Percentiles rank a stretch among this genome's conserved stretches.
phyloP scores from a whole-genome alignment of 1,139 yeast species.

The Debaryomyces subglobosus region DNA sequence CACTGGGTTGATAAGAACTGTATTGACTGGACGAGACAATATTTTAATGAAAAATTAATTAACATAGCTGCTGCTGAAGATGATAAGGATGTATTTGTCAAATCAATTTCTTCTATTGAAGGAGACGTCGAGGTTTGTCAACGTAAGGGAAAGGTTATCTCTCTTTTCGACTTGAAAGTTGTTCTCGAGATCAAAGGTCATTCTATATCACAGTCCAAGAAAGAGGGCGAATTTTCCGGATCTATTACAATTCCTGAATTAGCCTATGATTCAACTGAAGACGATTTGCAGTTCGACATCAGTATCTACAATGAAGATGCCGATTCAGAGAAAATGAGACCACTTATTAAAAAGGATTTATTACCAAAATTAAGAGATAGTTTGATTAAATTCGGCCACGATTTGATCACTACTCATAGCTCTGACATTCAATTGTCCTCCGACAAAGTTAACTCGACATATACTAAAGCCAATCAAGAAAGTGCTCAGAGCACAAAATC shows the following conservation, averaged over 20 bases:
- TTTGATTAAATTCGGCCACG: constrained; percentile 71
- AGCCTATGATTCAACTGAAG: constrained; percentile 88
- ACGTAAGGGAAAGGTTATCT: constrained; percentile 94
- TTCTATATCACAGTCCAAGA: constrained; percentile 22
- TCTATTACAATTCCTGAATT: constrained; percentile 85
- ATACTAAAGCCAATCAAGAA: constrained; percentile 66
- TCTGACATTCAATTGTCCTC: constrained; percentile 79
- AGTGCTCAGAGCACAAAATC: constrained; percentile 21
- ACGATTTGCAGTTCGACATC: constrained; percentile 83
- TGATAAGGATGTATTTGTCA: constrained; percentile 45
- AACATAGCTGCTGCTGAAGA: constrained; percentile 48
- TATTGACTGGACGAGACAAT: constrained; percentile 82
- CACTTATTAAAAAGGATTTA: constrained; percentile 58
- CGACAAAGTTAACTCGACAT: constrained; percentile 66
- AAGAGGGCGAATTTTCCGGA: constrained; percentile 55
- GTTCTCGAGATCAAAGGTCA: constrained; percentile 62
- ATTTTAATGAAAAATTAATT: constrained; percentile 63
- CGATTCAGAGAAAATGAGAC: constrained; percentile 53
- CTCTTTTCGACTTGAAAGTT: constrained; percentile 79
- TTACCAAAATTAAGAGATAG: constrained; percentile 68
- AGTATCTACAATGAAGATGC: constrained; percentile 64
- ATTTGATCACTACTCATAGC: constrained; percentile 75
- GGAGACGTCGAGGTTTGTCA: constrained; percentile 98
- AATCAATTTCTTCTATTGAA: constrained; percentile 67
- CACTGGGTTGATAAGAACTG: constrained; percentile 99